phyloP scores from a whole-genome alignment of 495 filamentous ascomycete genomes.

The Daldinia loculata region DNA sequence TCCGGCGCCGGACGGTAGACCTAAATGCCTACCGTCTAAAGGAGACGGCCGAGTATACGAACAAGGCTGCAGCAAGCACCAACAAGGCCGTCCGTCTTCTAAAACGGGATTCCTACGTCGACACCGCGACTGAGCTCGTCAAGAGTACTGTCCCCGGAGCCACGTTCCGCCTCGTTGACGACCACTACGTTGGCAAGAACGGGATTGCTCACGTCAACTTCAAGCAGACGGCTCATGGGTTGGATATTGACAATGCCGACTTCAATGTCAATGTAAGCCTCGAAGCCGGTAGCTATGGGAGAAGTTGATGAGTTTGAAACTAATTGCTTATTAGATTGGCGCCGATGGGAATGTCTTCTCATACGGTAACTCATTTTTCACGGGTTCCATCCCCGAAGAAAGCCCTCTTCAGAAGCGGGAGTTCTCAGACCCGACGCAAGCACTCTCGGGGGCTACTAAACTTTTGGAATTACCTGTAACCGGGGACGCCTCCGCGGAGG shows the following conservation, averaged over 20 bases:
- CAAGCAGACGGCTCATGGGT: conserved; percentile 60
- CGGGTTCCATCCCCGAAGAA: conserved; percentile 46
- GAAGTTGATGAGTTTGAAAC: neutral
- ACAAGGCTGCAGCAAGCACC: conserved; percentile 26
- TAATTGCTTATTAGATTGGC: conserved; percentile 46
- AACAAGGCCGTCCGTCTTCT: conserved; percentile 34
- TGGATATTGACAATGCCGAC: conserved; percentile 65
- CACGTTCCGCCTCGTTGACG: conserved; percentile 54
- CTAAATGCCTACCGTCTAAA: conserved; percentile 46
- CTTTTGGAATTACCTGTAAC: conserved; percentile 49
- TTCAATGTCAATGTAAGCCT: conserved; percentile 64
- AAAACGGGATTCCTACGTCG: conserved; percentile 46
- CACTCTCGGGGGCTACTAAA: conserved; percentile 47
- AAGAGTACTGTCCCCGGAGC: conserved; percentile 41
- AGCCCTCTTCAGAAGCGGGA: conserved; percentile 48
- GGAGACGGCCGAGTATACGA: conserved; percentile 43
- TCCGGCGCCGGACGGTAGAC: conserved; percentile 48
- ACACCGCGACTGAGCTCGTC: conserved; percentile 47
- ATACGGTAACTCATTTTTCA: conserved; percentile 55
- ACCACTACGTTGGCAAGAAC: conserved; percentile 56
- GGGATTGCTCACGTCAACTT: conserved; percentile 63
- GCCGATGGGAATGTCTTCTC: conserved; percentile 54
- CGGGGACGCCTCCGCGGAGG: conserved; percentile 48
- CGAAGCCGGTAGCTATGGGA: neutral
- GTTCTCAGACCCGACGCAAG: conserved; percentile 47